Evolutionary conservation across 164 flowering plant species (phyloP).

Genomic region (Aristolochia fimbriata): DNA sequence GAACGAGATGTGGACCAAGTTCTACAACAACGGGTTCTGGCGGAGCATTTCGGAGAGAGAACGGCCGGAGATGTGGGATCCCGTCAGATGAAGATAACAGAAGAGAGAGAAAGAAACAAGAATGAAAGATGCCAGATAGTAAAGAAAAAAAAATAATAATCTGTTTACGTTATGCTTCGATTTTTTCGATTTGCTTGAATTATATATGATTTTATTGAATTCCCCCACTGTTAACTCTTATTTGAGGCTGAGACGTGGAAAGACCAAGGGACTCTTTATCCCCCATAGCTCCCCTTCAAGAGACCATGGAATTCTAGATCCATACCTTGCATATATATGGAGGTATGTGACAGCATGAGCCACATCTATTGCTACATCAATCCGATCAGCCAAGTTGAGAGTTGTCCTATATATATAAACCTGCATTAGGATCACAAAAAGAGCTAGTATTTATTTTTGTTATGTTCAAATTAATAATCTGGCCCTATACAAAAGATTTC

Average conservation of each 20-base stretch:
- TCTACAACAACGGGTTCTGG: slow-evolving; percentile 79
- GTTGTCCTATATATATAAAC: slow-evolving; percentile 39
- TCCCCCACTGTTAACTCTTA: too few relatives aligned
- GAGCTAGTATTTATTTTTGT: background rate
- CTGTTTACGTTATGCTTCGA: too few relatives aligned
- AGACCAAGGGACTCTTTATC: too few relatives aligned
- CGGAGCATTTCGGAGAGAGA: slow-evolving; percentile 62
- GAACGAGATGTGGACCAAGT: slow-evolving; percentile 72
- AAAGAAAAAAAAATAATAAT: too few relatives aligned
- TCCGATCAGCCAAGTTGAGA: slow-evolving; percentile 69
- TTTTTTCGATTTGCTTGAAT: too few relatives aligned
- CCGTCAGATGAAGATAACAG: background rate
- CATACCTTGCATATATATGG: slow-evolving; percentile 85
- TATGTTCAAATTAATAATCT: too few relatives aligned
- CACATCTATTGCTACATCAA: slow-evolving; percentile 86
- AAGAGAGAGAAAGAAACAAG: background rate
- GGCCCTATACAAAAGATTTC: background rate
- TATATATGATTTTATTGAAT: too few relatives aligned
- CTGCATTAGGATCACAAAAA: slow-evolving; percentile 24
- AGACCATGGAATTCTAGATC: background rate
- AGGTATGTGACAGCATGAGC: slow-evolving; percentile 96
- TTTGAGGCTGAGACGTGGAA: too few relatives aligned
- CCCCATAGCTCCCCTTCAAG: too few relatives aligned
- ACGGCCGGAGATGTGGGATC: background rate
- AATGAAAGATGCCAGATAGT: too few relatives aligned